These are phyloP conservation scores for Wickerhamiella alocasiicola DNA, from an alignment of 805 yeast genomes.

Conservation along the genomic window DNA sequence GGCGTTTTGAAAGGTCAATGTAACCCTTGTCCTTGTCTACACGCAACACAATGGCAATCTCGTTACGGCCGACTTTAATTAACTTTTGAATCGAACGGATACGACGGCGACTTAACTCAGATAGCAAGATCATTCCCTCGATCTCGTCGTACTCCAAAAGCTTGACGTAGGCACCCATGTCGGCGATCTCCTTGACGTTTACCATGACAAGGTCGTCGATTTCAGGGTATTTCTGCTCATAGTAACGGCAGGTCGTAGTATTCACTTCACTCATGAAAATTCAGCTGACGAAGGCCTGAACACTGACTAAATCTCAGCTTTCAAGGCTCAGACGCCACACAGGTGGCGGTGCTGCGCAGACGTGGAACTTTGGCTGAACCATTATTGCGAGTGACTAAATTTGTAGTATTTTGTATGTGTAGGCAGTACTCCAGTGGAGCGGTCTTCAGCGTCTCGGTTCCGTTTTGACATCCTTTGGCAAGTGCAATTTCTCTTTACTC, in stretches of 20 bases:
- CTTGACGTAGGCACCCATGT: conserved; percentile 97
- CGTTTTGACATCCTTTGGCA: no score
- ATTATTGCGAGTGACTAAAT: no score
- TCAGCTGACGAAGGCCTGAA: not conserved
- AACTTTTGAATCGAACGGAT: conserved; percentile 94
- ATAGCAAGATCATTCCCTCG: conserved; percentile 94
- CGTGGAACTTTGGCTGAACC: no score
- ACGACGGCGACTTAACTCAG: conserved; percentile 96
- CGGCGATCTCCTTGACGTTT: conserved; percentile 81
- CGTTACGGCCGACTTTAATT: conserved; percentile 96
- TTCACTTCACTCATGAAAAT: conserved; percentile 24
- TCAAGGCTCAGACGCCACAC: no score
- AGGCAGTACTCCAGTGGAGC: no score
- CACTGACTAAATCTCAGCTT: no score
- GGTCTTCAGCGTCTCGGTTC: no score
- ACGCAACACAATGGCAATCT: conserved; percentile 93
- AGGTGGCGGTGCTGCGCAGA: no score
- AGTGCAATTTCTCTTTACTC: no score
- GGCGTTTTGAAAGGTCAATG: conserved; percentile 92
- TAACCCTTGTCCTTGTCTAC: conserved; percentile 98
- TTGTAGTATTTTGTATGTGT: no score
- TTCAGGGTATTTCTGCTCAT: conserved; percentile 97
- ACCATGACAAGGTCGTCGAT: conserved; percentile 99
- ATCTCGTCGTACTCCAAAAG: conserved; percentile 93
- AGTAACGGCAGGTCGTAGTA: conserved; percentile 79